Evolutionary conservation across 1,139 yeast genomes (phyloP), one percentile per base, ranked within the genome.

Genomic region (Candida tetrigidarum): DNA sequence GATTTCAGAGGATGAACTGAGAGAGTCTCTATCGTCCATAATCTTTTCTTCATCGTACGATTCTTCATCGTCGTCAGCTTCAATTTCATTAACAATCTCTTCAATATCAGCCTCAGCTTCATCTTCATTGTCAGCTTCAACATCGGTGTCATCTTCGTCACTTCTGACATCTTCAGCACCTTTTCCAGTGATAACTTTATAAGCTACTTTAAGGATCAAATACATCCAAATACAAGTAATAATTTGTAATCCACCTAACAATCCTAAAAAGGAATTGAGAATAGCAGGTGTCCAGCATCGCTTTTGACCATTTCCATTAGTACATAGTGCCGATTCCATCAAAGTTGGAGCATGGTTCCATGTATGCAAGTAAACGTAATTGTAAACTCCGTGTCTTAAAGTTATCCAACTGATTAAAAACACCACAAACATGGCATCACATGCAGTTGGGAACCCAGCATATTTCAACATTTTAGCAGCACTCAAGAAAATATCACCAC

Each of bases 151-250:
- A 40, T 66, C 72, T 43, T 81, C 86, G 53, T 80, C 88, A 58
- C 89, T 92, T 61, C 96, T 82, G 53, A 96, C 85, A 48, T 86
- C 87, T 62, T 91, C 97, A 42, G 90, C 95, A 28, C 83, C 81
- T 16, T 69, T 74, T 4, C 97, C 97, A 6, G 76, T 71, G 27
- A 89, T 52, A 19, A 90, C 95, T 58, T 76, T 82, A 48, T 75
- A 66, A 15, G 88, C 89, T 25, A 90, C 95, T 55, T 80, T 81
- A 15, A 78, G 51, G 51, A 91, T 90, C 66, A 86, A 73, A 58
- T 73, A 80, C 74, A 89, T 75, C 97, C 97, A 90, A 46, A 86
- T 62, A 26, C 84, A 51, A 23, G 85, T 81, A 40, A 90, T 68
- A 9, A 81, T 55, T 62, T 91, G 96, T 49, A 91, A 70, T 0